A percentile compares a stretch with the other conserved stretches of the same genome.
Conservation (phyloP, 2,329 filamentous ascomycete genomes). For the Aurifilum marmelostoma region DNA sequence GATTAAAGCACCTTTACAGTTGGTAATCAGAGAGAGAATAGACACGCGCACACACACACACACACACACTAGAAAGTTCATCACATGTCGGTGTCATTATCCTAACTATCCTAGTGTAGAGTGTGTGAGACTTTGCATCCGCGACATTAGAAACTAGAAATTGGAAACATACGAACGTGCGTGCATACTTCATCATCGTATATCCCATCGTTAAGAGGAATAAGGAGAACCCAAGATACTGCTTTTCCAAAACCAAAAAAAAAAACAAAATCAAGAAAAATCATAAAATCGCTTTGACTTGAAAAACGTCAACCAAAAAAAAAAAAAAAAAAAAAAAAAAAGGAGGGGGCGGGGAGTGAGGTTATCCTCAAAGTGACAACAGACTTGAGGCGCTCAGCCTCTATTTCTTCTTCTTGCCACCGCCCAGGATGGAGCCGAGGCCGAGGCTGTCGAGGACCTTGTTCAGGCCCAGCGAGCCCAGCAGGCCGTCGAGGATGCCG, state of each 20-base stretch:
- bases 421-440: constrained; percentile 51
- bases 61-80: no score
- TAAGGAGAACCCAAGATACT: background rate
- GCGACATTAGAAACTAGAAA: background rate
- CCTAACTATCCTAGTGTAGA: background rate
- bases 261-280: background rate
- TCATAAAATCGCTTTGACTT: background rate
- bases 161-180: background rate
- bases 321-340: background rate
- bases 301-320: background rate
- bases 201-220: background rate
- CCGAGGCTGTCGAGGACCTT: constrained; percentile 77
- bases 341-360: background rate
- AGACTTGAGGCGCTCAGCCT: constrained; percentile 7
- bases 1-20: background rate
- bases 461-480: constrained; percentile 76
- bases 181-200: constrained; percentile 12
- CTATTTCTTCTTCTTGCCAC: constrained; percentile 46
- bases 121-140: background rate
- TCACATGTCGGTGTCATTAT: background rate
- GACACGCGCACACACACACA: no score
- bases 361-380: background rate
- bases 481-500: constrained; percentile 75
- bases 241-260: background rate
- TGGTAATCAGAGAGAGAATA: background rate